phyloP scores from a whole-genome alignment of 2,329 filamentous ascomycete genomes.

The Fusarium hostae region DNA sequence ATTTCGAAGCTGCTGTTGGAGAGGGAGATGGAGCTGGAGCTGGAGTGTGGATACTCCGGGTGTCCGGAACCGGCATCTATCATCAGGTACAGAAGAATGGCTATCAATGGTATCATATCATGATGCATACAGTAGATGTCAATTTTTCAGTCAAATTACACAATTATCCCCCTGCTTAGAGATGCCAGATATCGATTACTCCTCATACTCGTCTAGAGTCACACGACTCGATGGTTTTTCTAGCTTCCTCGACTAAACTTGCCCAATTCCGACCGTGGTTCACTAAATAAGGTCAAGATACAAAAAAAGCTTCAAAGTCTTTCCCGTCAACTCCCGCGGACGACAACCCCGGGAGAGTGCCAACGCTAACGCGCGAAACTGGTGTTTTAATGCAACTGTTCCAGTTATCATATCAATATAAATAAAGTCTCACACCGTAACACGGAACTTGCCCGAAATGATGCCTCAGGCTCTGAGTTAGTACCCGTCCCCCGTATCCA shows the following conservation, averaged over 20 bases:
- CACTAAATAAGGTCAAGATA: background rate
- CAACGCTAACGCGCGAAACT: constrained; percentile 9
- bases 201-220: constrained; percentile 1
- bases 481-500: constrained; percentile 6
- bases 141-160: background rate
- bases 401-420: background rate
- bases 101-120: background rate
- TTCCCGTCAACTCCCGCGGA: constrained; percentile 12
- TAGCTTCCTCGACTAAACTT: constrained; percentile 20
- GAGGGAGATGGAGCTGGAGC: background rate
- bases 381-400: constrained; percentile 3
- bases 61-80: constrained; percentile 9
- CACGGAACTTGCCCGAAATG: constrained; percentile 34
- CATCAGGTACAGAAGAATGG: constrained; percentile 28
- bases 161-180: background rate
- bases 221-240: constrained; percentile 19
- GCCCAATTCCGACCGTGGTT: constrained; percentile 1
- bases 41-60: constrained; percentile 26
- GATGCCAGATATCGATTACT: background rate
- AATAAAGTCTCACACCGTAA: constrained; percentile 12
- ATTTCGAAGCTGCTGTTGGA: constrained; percentile 21
- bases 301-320: background rate
- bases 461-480: constrained; percentile 21
- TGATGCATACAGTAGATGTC: background rate
- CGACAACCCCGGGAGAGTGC: background rate